Evolutionary conservation across 306 rosid species (phyloP), one percentile per base, ranked within the genome.

Genomic region (Rosa chinensis): DNA sequence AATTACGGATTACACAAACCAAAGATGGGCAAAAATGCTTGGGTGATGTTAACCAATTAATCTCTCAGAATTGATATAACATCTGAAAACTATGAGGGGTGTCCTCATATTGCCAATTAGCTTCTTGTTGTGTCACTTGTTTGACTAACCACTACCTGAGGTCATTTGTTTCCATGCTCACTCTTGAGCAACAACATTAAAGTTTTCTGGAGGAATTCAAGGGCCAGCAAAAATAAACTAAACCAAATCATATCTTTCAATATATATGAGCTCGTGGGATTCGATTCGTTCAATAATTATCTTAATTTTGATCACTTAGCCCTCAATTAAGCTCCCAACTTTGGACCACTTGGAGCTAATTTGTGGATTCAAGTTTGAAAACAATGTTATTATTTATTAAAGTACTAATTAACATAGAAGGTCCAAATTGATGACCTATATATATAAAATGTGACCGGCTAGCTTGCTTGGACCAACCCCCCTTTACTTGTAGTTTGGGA

Each of bases 91-190:
- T 37, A 63, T 63, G 21, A 6, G 5, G n/a, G 39, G n/a, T 61
- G 10, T 72, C 18, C 10, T 52, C 28, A 37, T 37, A 37, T 73
- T 73, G 77, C 79, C 79, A 76, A 45, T 63, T 3, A 53, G 61
- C 68, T 76, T 28, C 79, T 2, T 10, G 8, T 63, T 18, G 8
- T 63, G 72, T 62, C 62, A 47, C 25, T 47, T 14, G 0, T 76
- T 63, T 11, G 61, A 76, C 63, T 11, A 76, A 76, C 79, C 61
- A 76, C 16, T n/a, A 76, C 68, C 8, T 75, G 42, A 49, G 45
- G 70, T 75, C 78, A 44, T 75, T 11, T 14, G 78, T 61, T 75
- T 61, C 25, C 70, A 75, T 61, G 66, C 21, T 58, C 58, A 14
- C 56, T 44, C 58, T 56, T 61, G 58, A 75, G 17, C 75, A 70